These are phyloP conservation scores for Tuctoria greenei DNA, from an alignment of 176 grass and related monocot genomes.

Conservation along the genomic window DNA sequence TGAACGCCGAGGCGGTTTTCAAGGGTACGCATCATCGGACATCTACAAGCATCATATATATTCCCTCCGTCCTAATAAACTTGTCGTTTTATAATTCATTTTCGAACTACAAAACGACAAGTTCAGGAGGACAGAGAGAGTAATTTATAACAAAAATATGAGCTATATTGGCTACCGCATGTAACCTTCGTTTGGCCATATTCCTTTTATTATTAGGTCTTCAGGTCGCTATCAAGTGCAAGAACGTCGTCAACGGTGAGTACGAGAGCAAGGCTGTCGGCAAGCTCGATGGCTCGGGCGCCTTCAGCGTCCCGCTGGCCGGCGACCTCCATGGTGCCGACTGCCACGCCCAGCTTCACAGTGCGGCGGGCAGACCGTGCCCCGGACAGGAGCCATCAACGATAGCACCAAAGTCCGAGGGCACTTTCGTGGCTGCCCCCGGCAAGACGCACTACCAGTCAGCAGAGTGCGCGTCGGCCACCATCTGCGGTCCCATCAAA, in stretches of 20 bases:
- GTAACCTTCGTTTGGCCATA: not conserved
- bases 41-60: not conserved
- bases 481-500: not conserved
- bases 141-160: too few species aligned
- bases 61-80: too few species aligned
- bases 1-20: conserved; percentile 9
- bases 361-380: conserved; percentile 15
- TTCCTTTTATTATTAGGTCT: not conserved
- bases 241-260: conserved; percentile 2
- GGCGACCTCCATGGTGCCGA: not conserved
- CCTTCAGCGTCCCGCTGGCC: conserved; percentile 1
- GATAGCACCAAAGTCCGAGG: not conserved
- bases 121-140: too few species aligned
- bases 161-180: not conserved
- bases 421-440: conserved; percentile 21
- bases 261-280: conserved; percentile 24
- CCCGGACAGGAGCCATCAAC: conserved; percentile 27
- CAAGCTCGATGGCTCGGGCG: not conserved
- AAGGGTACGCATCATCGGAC: not conserved
- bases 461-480: not conserved
- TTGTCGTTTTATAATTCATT: too few species aligned
- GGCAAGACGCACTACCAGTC: not conserved
- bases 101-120: too few species aligned
- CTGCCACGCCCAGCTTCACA: conserved; percentile 30
- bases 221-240: conserved; percentile 26